These are phyloP conservation scores for Prunus salicina DNA, from an alignment of 306 rosid genomes.

Conservation along the genomic window DNA sequence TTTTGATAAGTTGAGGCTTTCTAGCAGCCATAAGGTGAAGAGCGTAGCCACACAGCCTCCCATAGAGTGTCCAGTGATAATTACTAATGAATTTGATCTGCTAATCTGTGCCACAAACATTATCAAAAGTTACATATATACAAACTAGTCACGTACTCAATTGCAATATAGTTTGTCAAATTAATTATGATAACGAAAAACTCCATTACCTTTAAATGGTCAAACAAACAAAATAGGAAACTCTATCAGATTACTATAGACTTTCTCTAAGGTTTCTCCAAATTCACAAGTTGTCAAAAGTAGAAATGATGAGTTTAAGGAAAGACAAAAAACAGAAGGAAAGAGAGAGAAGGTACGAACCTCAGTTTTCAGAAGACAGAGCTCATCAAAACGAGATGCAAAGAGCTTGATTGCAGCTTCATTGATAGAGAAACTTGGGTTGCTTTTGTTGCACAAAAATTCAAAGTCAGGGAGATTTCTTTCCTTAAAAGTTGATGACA, in stretches of 20 bases:
- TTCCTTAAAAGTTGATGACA: constrained; percentile 20
- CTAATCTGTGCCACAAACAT: constrained; percentile 4
- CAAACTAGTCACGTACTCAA: no score
- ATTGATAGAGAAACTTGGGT: constrained; percentile 36
- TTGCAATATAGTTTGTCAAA: no score
- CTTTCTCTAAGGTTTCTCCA: neutral
- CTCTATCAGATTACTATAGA: no score
- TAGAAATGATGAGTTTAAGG: neutral
- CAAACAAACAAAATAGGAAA: no score
- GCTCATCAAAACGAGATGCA: neutral
- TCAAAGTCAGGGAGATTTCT: constrained; percentile 30
- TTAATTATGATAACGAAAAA: no score
- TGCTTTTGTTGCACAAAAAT: constrained; percentile 33
- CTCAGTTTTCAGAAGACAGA: neutral
- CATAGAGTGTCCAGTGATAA: constrained; percentile 54
- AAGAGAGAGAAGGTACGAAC: neutral
- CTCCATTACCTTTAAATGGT: no score
- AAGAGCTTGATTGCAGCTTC: constrained; percentile 30
- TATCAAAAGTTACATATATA: constrained; percentile 1
- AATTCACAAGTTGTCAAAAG: neutral
- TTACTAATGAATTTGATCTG: constrained; percentile 28
- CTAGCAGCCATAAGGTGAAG: constrained; percentile 56
- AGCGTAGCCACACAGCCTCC: constrained; percentile 80
- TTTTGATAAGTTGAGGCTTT: constrained; percentile 18
- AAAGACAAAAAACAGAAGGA: neutral